A percentile compares a stretch with the other conserved stretches of the same genome.
These are phyloP conservation scores for Suhomyces xylopsoci DNA, from an alignment of 805 yeast species.

Conservation along the genomic window DNA sequence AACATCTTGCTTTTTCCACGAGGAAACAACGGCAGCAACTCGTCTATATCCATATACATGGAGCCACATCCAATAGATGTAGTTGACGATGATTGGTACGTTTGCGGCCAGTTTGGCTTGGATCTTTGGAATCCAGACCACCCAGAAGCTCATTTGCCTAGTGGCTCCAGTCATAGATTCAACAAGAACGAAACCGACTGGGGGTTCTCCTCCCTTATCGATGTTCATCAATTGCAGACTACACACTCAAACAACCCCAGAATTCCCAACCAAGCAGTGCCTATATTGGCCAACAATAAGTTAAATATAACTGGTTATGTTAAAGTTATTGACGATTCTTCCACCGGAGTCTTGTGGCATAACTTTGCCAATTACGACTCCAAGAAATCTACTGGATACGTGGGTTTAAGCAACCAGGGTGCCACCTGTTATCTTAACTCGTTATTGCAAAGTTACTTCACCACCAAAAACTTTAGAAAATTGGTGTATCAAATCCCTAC, in stretches of 20 bases:
- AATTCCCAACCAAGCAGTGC: slow-evolving; percentile 20
- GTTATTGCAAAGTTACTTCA: slow-evolving; percentile 82
- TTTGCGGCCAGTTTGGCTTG: slow-evolving; percentile 88
- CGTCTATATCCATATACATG: slow-evolving; percentile 63
- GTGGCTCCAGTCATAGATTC: slow-evolving; percentile 77
- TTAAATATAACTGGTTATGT: slow-evolving; percentile 76
- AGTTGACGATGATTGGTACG: slow-evolving; percentile 59
- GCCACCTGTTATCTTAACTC: slow-evolving; percentile 98
- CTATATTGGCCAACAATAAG: slow-evolving; percentile 50
- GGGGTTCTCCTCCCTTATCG: slow-evolving; percentile 87
- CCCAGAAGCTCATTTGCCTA: slow-evolving; percentile 56
- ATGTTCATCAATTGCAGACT: slow-evolving; percentile 49
- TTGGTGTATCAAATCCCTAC: slow-evolving; percentile 91
- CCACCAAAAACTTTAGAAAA: slow-evolving; percentile 77
- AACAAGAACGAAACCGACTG: slow-evolving; percentile 78
- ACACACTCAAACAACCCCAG: slow-evolving; percentile 24
- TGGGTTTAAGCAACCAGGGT: slow-evolving; percentile 93
- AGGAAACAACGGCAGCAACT: slow-evolving; percentile 56
- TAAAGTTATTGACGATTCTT: slow-evolving; percentile 72
- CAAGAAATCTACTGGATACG: slow-evolving; percentile 81
- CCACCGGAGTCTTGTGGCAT: slow-evolving; percentile 94
- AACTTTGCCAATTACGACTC: slow-evolving; percentile 82
- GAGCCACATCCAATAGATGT: slow-evolving; percentile 59
- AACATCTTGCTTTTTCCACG: slow-evolving; percentile 73
- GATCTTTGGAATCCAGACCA: slow-evolving; percentile 79